Evolutionary conservation across 2,329 filamentous ascomycete species (phyloP), one percentile per base, ranked within the genome.

Genomic region (Arthroderma sp.): DNA sequence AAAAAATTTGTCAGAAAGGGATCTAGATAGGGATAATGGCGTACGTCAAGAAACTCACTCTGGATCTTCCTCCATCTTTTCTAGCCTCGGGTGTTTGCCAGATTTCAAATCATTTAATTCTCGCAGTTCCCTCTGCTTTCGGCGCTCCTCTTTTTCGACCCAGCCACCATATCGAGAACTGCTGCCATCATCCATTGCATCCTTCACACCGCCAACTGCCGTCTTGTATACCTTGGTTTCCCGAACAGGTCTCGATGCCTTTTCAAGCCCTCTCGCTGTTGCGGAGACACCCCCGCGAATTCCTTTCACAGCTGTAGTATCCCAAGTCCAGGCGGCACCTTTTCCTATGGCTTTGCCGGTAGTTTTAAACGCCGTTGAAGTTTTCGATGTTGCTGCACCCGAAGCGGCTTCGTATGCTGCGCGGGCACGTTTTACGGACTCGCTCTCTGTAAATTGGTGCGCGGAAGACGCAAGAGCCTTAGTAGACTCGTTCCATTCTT

Each of bases 401-500:
- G 87, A 85, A 5, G 88, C 88, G 53, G 84, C 81, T 57, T 85
- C 80, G 61, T 94, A 95, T 5, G 86, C 89, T 53, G 86, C 80
- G 52, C 84, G 79, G 29, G 89, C 91, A 55, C 80, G 79, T 58
- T 86, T 82, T 10, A 98, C 85, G 11, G 82, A 84, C 59, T 95
- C 88, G 59, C 87, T 95, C 67, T 96, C 89, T 30, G 81, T 81
- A 60, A 98, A 91, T 57, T 95, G 81, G 59, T 94, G 83, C 11
- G 89, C 86, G 4, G 83, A 85, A 40, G 85, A 85, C 11, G 85
- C 84, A 36, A 98, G 76, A 53, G 91, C 85, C 70, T 98, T 96
- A 36, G 89, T 98, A 37, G 86, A 94, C 61, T 98, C 91, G 59
- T 98, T 94, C 91, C 91, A 98, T 64, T 98, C 91, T 61, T 96